Evolutionary conservation across 1,284 basidiomycete species (phyloP).

Genomic region (Cryptococcus hybrid): DNA sequence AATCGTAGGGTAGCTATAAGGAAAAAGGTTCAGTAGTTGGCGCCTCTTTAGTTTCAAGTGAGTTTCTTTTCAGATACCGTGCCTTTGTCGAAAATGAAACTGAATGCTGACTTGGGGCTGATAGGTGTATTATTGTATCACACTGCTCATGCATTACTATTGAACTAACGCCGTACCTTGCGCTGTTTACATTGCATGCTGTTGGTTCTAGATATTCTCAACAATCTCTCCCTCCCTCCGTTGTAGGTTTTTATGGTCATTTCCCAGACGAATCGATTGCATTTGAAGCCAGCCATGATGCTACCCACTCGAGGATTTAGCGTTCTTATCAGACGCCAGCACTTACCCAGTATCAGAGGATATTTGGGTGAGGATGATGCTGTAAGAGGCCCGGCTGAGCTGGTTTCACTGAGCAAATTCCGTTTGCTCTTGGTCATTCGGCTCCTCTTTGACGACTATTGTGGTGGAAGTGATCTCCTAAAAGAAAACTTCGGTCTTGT

Average conservation of each 20-base stretch:
- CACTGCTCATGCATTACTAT: constrained; percentile 1
- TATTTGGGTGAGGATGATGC: constrained; percentile 27
- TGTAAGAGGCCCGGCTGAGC: constrained; percentile 45
- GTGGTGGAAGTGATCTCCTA: too few species aligned
- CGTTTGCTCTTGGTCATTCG: background rate
- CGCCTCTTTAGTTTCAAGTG: too few species aligned
- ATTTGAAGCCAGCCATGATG: constrained; percentile 34
- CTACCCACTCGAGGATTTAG: constrained; percentile 33
- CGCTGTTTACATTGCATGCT: too few species aligned
- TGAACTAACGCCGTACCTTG: background rate
- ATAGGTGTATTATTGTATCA: constrained; percentile 1
- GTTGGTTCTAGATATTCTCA: too few species aligned
- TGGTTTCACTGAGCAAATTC: constrained; percentile 7
- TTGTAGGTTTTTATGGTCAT: too few species aligned
- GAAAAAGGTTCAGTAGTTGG: background rate
- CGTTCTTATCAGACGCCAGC: constrained; percentile 18
- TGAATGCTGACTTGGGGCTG: background rate
- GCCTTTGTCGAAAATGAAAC: background rate
- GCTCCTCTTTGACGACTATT: too few species aligned
- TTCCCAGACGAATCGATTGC: too few species aligned
- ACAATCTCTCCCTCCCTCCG: too few species aligned
- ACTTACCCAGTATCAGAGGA: constrained; percentile 13
- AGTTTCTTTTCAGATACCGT: too few species aligned
- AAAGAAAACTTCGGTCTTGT: too few species aligned
- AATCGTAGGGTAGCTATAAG: background rate